phyloP scores from a whole-genome alignment of 2,329 filamentous ascomycete genomes.

The Fusarium clavum region DNA sequence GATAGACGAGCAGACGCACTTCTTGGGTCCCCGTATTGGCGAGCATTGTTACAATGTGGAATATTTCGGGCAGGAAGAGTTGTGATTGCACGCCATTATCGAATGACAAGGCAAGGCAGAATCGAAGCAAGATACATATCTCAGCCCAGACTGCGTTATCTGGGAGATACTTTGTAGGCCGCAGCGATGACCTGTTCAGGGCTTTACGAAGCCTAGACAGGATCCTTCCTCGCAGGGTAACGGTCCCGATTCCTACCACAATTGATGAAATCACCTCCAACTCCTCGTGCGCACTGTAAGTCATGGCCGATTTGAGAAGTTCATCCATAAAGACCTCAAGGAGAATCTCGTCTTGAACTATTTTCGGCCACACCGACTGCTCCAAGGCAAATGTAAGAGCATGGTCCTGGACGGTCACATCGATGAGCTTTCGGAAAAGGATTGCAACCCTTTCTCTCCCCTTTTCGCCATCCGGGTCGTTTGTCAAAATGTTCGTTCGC shows the following conservation, averaged over 20 bases:
- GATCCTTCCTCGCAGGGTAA: constrained; percentile 73
- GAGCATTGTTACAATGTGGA: constrained; percentile 77
- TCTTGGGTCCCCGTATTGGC: constrained; percentile 71
- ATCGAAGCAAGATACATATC: constrained; percentile 73
- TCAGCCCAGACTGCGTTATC: constrained; percentile 78
- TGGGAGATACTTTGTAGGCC: constrained; percentile 72
- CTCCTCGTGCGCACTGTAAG: constrained; percentile 67
- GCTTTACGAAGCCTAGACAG: constrained; percentile 74
- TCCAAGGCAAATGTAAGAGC: constrained; percentile 70
- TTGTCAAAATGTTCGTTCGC: constrained; percentile 68
- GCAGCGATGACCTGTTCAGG: constrained; percentile 73
- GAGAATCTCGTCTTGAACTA: constrained; percentile 72
- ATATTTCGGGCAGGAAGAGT: constrained; percentile 75
- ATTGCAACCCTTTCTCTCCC: constrained; percentile 72
- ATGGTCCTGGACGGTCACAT: constrained; percentile 71
- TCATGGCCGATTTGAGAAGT: constrained; percentile 71
- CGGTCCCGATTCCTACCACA: constrained; percentile 71
- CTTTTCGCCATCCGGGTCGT: constrained; percentile 73
- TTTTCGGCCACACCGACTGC: constrained; percentile 73
- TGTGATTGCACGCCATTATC: constrained; percentile 75
- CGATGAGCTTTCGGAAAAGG: constrained; percentile 74
- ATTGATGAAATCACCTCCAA: constrained; percentile 72
- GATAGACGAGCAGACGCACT: constrained; percentile 69
- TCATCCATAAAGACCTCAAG: constrained; percentile 76
- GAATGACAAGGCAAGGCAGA: constrained; percentile 75